Percentiles rank a stretch among this genome's conserved stretches.
phyloP scores from a whole-genome alignment of 495 filamentous ascomycete species.

The Aspergillus bertholletiae region DNA sequence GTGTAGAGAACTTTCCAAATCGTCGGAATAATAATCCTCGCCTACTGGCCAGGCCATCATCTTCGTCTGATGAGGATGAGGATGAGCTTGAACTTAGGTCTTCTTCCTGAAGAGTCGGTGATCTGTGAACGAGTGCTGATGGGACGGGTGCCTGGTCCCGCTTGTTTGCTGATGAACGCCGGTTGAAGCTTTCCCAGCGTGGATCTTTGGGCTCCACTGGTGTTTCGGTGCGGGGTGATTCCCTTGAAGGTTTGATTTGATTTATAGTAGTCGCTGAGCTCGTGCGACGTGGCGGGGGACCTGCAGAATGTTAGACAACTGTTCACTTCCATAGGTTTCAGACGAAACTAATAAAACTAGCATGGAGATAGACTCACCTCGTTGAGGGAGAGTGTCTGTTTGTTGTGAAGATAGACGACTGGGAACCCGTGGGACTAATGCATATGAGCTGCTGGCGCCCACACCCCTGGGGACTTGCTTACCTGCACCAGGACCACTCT shows the following conservation, averaged over 20 bases:
- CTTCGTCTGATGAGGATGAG: slow-evolving; percentile 50
- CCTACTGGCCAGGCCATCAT: slow-evolving; percentile 46
- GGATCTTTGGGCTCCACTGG: slow-evolving; percentile 38
- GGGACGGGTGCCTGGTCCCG: slow-evolving; percentile 23
- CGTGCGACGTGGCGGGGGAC: slow-evolving; percentile 36
- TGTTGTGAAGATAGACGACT: slow-evolving; percentile 60
- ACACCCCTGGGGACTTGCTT: slow-evolving; percentile 14
- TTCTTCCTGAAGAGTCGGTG: slow-evolving; percentile 35
- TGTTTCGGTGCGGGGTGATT: slow-evolving; percentile 44
- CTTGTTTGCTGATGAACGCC: slow-evolving; percentile 26
- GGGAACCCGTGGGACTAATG: slow-evolving; percentile 48
- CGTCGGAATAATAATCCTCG: slow-evolving; percentile 28
- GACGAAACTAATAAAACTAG: background rate
- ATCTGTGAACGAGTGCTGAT: slow-evolving; percentile 23
- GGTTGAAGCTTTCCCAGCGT: slow-evolving; percentile 32
- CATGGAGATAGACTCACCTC: slow-evolving; percentile 23
- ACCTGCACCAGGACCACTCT: slow-evolving; percentile 55
- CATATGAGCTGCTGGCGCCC: background rate
- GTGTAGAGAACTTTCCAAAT: slow-evolving; percentile 39
- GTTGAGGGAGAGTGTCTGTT: slow-evolving; percentile 55
- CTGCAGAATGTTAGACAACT: slow-evolving; percentile 12
- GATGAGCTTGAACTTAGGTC: slow-evolving; percentile 38
- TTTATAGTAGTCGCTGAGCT: slow-evolving; percentile 58
- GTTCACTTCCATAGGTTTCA: background rate
- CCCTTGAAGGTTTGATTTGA: slow-evolving; percentile 24